Evolutionary conservation across 177 flowering plant genomes (phyloP), one percentile per base, ranked within the genome.

Genomic region (Telopea speciosissima): DNA sequence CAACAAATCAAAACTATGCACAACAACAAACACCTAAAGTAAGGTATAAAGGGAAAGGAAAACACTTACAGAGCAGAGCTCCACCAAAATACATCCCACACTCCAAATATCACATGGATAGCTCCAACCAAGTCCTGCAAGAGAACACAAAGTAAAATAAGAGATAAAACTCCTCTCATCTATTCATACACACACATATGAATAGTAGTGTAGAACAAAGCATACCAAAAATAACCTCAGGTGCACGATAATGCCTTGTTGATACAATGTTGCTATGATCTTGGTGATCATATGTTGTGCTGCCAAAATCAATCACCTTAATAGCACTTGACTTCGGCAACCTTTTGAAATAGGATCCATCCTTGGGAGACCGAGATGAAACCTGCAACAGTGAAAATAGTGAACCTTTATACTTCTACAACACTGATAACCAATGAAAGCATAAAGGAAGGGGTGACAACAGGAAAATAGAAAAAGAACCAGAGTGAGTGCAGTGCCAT

Each of bases 91-190:
- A 66, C 90, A 87, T n/a, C 87, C 90, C 62, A 85, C 80, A 64
- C 90, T 87, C 90, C 90, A 87, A 19, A 87, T 49, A 66, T 87
- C 90, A 75, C 90, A 87, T 3, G 90, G 87, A 62, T 77, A 84
- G 62, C 82, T 85, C 90, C 90, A 87, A 11, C 90, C 90, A 66
- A 79, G 83, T 3, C 90, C 90, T 87, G 33, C 26, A 2, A 40
- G 25, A 11, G 28, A 1, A 5, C 28, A 62, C 61, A n/a, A 17
- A n/a, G 10, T n/a, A 19, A 58, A n/a, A 58, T 24, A 58, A 7
- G 19, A 52, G 17, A 5, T 3, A 58, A 58, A 9, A 58, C n/a
- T n/a, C 22, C 58, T 52, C 21, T 21, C 58, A 3, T 52, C n/a
- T 3, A 19, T 52, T 14, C 58, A 52, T 19, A 14, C 3, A 14